These are phyloP conservation scores for Batrachochytrium dendrobatidis DNA, from an alignment of 371 early-diverging fungal species.

Conservation along the genomic window DNA sequence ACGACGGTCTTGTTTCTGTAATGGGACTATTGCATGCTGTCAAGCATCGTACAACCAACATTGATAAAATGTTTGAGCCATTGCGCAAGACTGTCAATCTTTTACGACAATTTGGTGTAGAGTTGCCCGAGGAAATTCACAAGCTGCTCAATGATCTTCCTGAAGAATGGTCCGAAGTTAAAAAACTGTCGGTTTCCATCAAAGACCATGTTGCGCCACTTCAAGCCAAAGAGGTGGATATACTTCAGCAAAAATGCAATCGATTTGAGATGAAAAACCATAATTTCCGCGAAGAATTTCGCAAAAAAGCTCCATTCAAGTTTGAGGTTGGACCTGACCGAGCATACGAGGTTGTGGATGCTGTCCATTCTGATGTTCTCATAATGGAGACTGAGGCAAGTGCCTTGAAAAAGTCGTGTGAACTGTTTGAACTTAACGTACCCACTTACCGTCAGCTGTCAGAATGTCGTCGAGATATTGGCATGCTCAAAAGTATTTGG, in stretches of 20 bases:
- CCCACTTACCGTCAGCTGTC: slow-evolving; percentile 48
- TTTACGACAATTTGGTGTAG: slow-evolving; percentile 51
- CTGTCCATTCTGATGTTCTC: slow-evolving; percentile 40
- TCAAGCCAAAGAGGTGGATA: slow-evolving; percentile 55
- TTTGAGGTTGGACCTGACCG: slow-evolving; percentile 43
- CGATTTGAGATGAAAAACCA: slow-evolving; percentile 51
- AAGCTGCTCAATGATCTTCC: slow-evolving; percentile 54
- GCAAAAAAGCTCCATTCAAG: slow-evolving; percentile 55
- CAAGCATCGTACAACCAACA: slow-evolving; percentile 43
- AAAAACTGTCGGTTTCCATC: slow-evolving; percentile 48
- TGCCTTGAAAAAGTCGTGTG: slow-evolving; percentile 46
- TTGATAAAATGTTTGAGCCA: slow-evolving; percentile 56
- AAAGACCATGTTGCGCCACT: slow-evolving; percentile 56
- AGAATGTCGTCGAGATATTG: slow-evolving; percentile 54
- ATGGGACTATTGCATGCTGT: slow-evolving; percentile 55
- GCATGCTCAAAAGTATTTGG: slow-evolving; percentile 56
- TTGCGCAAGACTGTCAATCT: slow-evolving; percentile 54
- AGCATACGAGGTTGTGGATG: slow-evolving; percentile 45
- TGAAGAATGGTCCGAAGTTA: slow-evolving; percentile 56
- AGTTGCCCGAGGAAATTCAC: slow-evolving; percentile 52
- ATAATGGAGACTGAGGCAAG: slow-evolving; percentile 49
- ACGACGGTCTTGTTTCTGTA: slow-evolving; percentile 42
- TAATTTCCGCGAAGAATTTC: slow-evolving; percentile 52
- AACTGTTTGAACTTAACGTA: slow-evolving; percentile 51
- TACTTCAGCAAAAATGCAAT: slow-evolving; percentile 56